Conservation (phyloP, 352 stramenopile genomes). For the Aphanomyces cochlioides region DNA sequence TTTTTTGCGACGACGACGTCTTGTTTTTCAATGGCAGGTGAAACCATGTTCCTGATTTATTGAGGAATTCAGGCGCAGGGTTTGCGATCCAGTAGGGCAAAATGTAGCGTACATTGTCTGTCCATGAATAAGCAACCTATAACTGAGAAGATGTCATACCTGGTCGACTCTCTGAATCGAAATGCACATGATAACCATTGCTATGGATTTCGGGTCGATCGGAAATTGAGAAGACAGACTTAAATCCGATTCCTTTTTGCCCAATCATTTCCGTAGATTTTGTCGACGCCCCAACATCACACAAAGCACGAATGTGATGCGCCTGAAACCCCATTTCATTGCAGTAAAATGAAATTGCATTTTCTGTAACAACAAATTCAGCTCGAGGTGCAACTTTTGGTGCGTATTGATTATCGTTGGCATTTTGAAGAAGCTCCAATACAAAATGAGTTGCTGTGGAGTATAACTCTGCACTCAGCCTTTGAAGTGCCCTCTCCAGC, state of each 20-base stretch:
- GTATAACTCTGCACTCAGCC: conserved; percentile 82
- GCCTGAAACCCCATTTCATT: conserved; percentile 79
- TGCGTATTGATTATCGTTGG: conserved; percentile 77
- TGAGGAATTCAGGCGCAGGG: conserved; percentile 38
- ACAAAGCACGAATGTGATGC: conserved; percentile 78
- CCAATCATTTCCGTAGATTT: conserved; percentile 74
- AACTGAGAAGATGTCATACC: conserved; percentile 1
- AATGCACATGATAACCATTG: conserved; percentile 83
- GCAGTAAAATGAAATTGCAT: conserved; percentile 74
- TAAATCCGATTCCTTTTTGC: conserved; percentile 89
- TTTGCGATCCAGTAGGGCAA: conserved; percentile 75
- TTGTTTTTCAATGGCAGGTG: conserved; percentile 53
- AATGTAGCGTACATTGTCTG: conserved; percentile 57
- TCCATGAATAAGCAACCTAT: background rate
- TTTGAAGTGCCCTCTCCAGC: conserved; percentile 77
- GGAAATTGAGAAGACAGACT: conserved; percentile 89
- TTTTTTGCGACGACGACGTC: conserved; percentile 49
- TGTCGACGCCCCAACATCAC: conserved; percentile 81
- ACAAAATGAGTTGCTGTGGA: conserved; percentile 86
- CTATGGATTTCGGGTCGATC: conserved; percentile 80
- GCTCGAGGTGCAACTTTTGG: conserved; percentile 42
- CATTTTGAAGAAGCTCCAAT: conserved; percentile 85
- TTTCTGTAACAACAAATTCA: conserved; percentile 57
- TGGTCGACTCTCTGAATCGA: conserved; percentile 50
- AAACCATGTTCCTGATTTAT: conserved; percentile 55